Evolutionary conservation across 2,329 filamentous ascomycete species (phyloP).

Genomic region (Aspergillus vadensis): DNA sequence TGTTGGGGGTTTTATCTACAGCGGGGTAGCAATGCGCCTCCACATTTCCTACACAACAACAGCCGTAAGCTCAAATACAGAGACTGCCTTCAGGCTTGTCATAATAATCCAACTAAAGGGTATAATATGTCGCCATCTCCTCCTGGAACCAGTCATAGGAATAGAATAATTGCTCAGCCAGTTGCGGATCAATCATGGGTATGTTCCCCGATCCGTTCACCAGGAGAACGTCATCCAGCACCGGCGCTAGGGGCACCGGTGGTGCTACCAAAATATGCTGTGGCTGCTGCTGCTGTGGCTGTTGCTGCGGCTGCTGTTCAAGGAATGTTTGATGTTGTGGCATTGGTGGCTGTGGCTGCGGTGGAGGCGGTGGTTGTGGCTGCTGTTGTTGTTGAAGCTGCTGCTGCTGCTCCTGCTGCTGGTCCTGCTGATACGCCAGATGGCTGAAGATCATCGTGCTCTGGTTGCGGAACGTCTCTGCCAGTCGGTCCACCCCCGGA

Average conservation of each 20-base stretch:
- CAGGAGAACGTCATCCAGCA: constrained; percentile 39
- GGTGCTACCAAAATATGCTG: constrained; percentile 22
- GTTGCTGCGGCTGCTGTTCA: constrained; percentile 11
- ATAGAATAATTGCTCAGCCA: constrained; percentile 41
- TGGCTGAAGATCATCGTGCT: constrained; percentile 42
- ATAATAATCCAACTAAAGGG: constrained; percentile 27
- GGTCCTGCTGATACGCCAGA: constrained; percentile 38
- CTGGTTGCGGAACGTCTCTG: constrained; percentile 41
- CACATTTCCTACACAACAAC: not conserved
- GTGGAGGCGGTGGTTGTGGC: constrained; percentile 14
- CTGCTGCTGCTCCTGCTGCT: constrained; percentile 23
- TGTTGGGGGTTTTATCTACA: constrained; percentile 2
- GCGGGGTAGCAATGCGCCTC: constrained; percentile 3
- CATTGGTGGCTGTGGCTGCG: constrained; percentile 12
- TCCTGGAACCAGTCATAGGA: constrained; percentile 45
- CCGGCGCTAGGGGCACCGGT: constrained; percentile 35
- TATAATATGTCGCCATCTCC: constrained; percentile 44
- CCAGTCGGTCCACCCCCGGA: constrained; percentile 39
- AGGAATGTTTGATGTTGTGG: not conserved
- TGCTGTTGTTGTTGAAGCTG: constrained; percentile 21
- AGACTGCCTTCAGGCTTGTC: too few species aligned
- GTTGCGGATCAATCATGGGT: constrained; percentile 38
- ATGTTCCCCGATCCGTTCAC: constrained; percentile 34
- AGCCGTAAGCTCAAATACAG: constrained; percentile 4
- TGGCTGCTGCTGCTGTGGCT: constrained; percentile 15